Evolutionary conservation across 1,284 basidiomycete species (phyloP).

Genomic region (Malassezia vespertilionis): DNA sequence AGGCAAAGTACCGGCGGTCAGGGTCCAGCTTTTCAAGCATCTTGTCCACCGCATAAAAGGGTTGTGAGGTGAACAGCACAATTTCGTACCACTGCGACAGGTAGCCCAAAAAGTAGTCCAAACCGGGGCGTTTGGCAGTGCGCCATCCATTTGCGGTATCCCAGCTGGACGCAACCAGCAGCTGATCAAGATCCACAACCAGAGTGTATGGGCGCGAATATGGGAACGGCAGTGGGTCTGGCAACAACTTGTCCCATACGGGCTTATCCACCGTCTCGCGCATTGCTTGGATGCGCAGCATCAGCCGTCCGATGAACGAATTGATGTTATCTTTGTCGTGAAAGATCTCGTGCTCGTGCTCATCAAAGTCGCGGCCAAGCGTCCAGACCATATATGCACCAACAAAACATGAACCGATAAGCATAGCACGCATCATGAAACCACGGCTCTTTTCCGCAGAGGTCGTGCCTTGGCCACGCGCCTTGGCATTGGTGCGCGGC

Average conservation of each 20-base stretch:
- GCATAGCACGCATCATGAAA: conserved; percentile 7
- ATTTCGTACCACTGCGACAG: conserved; percentile 96
- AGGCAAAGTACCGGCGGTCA: conserved; percentile 75
- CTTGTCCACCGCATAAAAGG: conserved; percentile 76
- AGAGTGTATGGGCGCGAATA: conserved; percentile 85
- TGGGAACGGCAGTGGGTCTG: conserved; percentile 70
- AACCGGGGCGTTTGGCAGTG: conserved; percentile 64
- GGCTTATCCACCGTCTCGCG: conserved; percentile 51
- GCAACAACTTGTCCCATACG: conserved; percentile 78
- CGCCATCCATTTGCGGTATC: conserved; percentile 49
- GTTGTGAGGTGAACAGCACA: conserved; percentile 85
- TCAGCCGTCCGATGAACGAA: conserved; percentile 34
- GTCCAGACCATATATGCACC: conserved; percentile 14
- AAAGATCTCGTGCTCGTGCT: conserved; percentile 14
- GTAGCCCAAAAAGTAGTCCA: conserved; percentile 94
- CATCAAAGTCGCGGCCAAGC: conserved; percentile 18
- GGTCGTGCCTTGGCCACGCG: conserved; percentile 4
- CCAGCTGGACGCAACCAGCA: conserved; percentile 84
- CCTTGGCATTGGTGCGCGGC: conserved; percentile 12
- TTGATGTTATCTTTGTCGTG: conserved; percentile 20
- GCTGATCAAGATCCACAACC: conserved; percentile 79
- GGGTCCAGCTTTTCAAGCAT: conserved; percentile 89
- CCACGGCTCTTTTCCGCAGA: conserved; percentile 1
- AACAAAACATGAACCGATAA: background rate
- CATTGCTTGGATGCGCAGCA: conserved; percentile 26